A percentile compares a stretch with the other conserved stretches of the same genome.
Evolutionary conservation across 108 stramenopile genomes (phyloP).

Genomic region (Pseudonitzschia multistriata): DNA sequence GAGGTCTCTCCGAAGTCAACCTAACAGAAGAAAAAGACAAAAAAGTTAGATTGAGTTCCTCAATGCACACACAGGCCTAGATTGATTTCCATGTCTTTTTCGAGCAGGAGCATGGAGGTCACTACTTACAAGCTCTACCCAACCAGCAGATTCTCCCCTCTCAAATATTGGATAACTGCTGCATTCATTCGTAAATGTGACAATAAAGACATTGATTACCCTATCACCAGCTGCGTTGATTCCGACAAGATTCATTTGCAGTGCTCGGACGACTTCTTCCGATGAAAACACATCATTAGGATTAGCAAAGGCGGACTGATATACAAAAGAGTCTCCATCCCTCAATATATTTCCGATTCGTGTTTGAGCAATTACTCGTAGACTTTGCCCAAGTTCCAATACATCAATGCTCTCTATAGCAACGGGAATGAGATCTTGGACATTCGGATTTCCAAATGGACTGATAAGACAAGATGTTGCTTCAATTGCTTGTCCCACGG

Average conservation of each 20-base stretch:
- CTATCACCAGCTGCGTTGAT: constrained; percentile 20
- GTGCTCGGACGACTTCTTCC: constrained; percentile 21
- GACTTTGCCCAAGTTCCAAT: constrained; percentile 34
- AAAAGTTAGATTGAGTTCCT: too few relatives aligned
- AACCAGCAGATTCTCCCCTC: constrained; percentile 31
- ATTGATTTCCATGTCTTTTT: too few relatives aligned
- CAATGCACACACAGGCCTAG: too few relatives aligned
- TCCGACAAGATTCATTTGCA: constrained; percentile 39
- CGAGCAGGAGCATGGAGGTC: neutral
- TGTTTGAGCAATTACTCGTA: constrained; percentile 20
- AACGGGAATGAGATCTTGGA: constrained; percentile 35
- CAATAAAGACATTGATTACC: constrained; percentile 26
- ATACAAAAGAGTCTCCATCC: constrained; percentile 35
- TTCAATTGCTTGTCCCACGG: constrained; percentile 12
- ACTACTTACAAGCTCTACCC: constrained; percentile 37
- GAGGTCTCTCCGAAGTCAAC: constrained; percentile 15
- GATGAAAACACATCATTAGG: constrained; percentile 15
- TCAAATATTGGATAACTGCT: constrained; percentile 27
- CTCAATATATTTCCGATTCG: constrained; percentile 15
- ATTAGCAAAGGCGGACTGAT: constrained; percentile 20
- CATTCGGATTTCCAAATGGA: constrained; percentile 22
- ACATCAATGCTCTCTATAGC: constrained; percentile 34
- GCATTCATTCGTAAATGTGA: constrained; percentile 36
- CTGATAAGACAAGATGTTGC: constrained; percentile 28
- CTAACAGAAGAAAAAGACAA: neutral